These are phyloP conservation scores for Lachancea dasiensis DNA, from an alignment of 805 yeast genomes.

Conservation along the genomic window DNA sequence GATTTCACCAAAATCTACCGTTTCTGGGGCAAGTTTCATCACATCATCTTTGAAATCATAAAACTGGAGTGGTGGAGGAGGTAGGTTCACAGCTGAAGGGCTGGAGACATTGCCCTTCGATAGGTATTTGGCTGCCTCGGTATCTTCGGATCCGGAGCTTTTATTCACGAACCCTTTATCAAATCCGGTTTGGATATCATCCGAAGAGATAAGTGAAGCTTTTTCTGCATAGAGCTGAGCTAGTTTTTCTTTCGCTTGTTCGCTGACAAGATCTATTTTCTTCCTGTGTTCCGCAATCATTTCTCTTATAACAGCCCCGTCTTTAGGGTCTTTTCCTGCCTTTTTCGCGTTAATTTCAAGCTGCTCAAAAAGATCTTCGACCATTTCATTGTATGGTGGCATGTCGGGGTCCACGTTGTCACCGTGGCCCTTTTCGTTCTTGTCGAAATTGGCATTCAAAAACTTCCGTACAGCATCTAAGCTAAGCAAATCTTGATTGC, in stretches of 20 bases:
- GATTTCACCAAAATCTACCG: constrained; percentile 58
- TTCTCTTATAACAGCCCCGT: constrained; percentile 36
- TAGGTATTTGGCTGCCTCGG: constrained; percentile 7
- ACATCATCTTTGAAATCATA: constrained; percentile 39
- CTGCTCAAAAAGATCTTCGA: constrained; percentile 81
- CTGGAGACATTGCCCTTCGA: constrained; percentile 3
- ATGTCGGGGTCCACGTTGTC: constrained; percentile 40
- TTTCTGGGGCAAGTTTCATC: constrained; percentile 53
- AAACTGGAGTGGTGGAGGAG: constrained; percentile 19
- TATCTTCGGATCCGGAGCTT: constrained; percentile 30
- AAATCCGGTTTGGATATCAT: constrained; percentile 88
- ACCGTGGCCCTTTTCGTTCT: constrained; percentile 46
- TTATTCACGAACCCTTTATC: constrained; percentile 78
- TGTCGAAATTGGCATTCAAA: constrained; percentile 50
- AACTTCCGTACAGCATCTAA: constrained; percentile 34
- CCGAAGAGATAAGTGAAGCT: constrained; percentile 71
- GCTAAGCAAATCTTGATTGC: constrained; percentile 35
- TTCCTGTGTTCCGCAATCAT: constrained; percentile 51
- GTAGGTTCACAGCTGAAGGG: constrained; percentile 8
- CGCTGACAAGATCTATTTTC: constrained; percentile 62
- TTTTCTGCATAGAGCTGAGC: constrained; percentile 66
- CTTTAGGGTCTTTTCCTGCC: constrained; percentile 39
- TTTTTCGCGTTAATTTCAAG: constrained; percentile 53
- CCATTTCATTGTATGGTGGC: constrained; percentile 83
- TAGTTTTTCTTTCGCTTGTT: constrained; percentile 59